Evolutionary conservation across 1,284 basidiomycete species (phyloP).

Genomic region (Peniophora sp.): DNA sequence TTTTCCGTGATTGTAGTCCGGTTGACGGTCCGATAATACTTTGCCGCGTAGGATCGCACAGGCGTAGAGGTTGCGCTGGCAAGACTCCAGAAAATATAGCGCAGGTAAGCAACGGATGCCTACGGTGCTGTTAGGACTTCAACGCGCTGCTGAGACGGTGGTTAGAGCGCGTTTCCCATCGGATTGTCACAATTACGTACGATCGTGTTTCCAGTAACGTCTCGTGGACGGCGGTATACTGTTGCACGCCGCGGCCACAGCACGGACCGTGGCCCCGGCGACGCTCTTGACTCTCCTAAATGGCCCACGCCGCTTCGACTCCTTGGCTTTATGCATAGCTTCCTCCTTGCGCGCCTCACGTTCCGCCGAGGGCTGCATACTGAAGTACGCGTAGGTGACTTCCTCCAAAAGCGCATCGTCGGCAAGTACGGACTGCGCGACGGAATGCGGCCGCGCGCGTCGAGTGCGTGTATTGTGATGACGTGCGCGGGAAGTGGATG

Average conservation of each 20-base stretch:
- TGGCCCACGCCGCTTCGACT: neutral
- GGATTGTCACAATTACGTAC: neutral
- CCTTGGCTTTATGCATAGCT: conserved; percentile 3
- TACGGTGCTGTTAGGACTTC: no score
- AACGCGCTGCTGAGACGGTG: no score
- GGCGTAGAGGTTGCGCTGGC: no score
- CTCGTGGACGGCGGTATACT: conserved; percentile 11
- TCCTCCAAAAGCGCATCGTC: conserved; percentile 11
- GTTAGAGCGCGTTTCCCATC: neutral
- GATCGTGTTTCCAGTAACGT: conserved; percentile 11
- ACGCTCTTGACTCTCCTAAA: conserved; percentile 5
- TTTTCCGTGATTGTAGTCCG: no score
- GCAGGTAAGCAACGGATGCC: no score
- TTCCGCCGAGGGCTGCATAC: conserved; percentile 7
- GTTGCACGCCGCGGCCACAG: conserved; percentile 4
- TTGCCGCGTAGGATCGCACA: no score
- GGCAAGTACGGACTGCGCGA: neutral
- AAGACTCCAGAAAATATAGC: no score
- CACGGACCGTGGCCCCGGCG: conserved; percentile 8
- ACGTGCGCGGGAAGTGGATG: neutral
- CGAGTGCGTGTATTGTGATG: neutral
- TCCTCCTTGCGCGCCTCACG: conserved; percentile 8
- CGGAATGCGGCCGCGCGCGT: neutral
- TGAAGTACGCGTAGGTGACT: conserved; percentile 10
- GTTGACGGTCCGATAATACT: no score